Evolutionary conservation across 768 basidiomycete species (phyloP), one percentile per base, ranked within the genome.

Genomic region (Auriscalpium orientale): DNA sequence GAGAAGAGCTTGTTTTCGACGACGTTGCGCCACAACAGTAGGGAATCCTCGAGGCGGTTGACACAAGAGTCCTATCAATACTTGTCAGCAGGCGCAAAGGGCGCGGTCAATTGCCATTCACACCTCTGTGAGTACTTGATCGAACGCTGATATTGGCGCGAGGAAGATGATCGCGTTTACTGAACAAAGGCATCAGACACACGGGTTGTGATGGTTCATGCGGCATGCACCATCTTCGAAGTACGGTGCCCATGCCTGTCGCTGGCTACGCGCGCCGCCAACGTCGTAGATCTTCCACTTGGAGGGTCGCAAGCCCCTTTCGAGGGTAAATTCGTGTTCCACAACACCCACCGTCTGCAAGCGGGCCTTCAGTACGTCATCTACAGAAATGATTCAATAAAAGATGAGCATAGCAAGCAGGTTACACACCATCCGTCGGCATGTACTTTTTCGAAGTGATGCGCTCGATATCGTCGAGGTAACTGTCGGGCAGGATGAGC

Each of bases 131-230:
- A 91, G 76, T 44, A 87, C 82, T 71, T 91, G 89, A 73, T 91
- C 90, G 63, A 92, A 92, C 22, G 85, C 87, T 40, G 90, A 91
- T 48, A 93, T 90, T 35, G 90, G 90, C 38, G 87, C 90, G 56
- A 93, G 79, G 71, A 91, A 93, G 58, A 93, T 91, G 66, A 93
- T 88, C 46, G 89, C 88, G 67, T 89, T 87, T 38, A 90, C 90
- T 91, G 68, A 5, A 55, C 37, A 15, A 49, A 12, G 49, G 47
- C 28, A 55, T 20, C n/a, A 40, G 10, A 9, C 36, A 46, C 58
- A 49, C 58, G 38, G 57, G 37, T 15, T 46, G 8, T 44, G 55
- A 62, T 38, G 46, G 37, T 45, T 55, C 49, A 49, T 50, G 51
- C n/a, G 44, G 46, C 13, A 72, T 78, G 64, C 61, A 89, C 89